Evolutionary conservation across 306 rosid species (phyloP), one percentile per base, ranked within the genome.

Genomic region (Alnus rubra): DNA sequence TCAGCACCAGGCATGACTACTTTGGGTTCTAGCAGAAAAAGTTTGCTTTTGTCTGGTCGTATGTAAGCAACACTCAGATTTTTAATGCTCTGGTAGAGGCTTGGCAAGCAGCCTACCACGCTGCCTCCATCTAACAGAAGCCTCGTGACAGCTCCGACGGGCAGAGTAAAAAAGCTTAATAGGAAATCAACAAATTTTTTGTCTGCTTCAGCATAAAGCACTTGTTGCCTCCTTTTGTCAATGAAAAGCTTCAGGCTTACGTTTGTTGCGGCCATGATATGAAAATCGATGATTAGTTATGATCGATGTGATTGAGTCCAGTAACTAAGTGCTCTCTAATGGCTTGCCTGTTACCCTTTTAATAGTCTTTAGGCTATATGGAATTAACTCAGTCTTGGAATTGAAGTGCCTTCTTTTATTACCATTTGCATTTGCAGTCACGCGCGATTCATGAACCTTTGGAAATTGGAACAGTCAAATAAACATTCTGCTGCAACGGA

Each of bases 141-240:
- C 3, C 63, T 33, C 8, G 54, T 45, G 1, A 79, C 45, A 15
- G 81, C 60, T 44, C 72, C 83, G 3, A 78, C 14, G 0, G 76
- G 76, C 52, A 81, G 45, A 7, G 82, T 16, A 1, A 77, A 33
- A 18, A 78, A 45, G 7, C 15, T 12, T 53, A 77, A 77, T 7
- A 84, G 84, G 45, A 84, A 80, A 44, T 84, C 78, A 2, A 54
- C 54, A 4, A 81, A 69, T 37, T 52, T 70, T 39, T 74, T 77
- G 18, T 45, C 59, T 30, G 39, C 69, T 62, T 62, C 83, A 1
- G 81, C 85, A 23, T 39, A 74, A 0, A 77, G 63, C 15, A 84
- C 80, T 45, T 31, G 74, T 1, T 62, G 45, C 0, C 12, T 14
- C 7, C 45, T 51, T 1, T 51, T 33, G 64, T 85, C 81, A 3